These are phyloP conservation scores for Populus simonii DNA, from an alignment of 345 rosid species.

Conservation along the genomic window DNA sequence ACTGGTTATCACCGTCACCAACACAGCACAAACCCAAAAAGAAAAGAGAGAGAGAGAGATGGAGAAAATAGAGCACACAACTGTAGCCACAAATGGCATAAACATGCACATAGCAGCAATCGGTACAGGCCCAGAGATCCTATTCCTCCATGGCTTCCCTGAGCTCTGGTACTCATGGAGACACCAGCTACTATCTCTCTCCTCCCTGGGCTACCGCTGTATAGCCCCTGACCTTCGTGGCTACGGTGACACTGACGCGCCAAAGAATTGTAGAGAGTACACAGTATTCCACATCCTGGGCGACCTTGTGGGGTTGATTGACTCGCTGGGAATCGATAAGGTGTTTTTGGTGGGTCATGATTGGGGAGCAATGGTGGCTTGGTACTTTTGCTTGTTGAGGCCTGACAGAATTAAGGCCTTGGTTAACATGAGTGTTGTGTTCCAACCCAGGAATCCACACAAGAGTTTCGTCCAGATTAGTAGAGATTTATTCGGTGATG, in stretches of 20 bases:
- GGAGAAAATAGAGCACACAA: slow-evolving; percentile 67
- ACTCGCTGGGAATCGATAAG: slow-evolving; percentile 24
- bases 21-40: not conserved
- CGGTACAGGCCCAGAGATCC: slow-evolving; percentile 54
- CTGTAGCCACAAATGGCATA: slow-evolving; percentile 54
- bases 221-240: slow-evolving; percentile 82
- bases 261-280: slow-evolving; percentile 38
- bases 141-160: slow-evolving; percentile 72
- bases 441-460: slow-evolving; percentile 47
- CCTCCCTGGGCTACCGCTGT: slow-evolving; percentile 56
- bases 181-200: slow-evolving; percentile 61
- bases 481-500: slow-evolving; percentile 57
- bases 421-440: slow-evolving; percentile 56
- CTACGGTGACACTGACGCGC: slow-evolving; percentile 64
- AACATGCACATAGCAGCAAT: slow-evolving; percentile 63
- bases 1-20: not conserved
- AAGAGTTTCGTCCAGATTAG: slow-evolving; percentile 39
- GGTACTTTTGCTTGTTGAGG: slow-evolving; percentile 55
- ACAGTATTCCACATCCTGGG: slow-evolving; percentile 47
- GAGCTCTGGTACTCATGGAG: slow-evolving; percentile 83
- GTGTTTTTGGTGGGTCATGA: slow-evolving; percentile 70
- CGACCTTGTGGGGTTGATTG: slow-evolving; percentile 50
- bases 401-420: slow-evolving; percentile 71
- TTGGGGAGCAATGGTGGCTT: slow-evolving; percentile 72
- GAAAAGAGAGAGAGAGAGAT: slow-evolving; percentile 16